A percentile compares a stretch with the other conserved stretches of the same genome.
Evolutionary conservation across 163 green algal species (phyloP).

Genomic region (Volvox carteri): DNA sequence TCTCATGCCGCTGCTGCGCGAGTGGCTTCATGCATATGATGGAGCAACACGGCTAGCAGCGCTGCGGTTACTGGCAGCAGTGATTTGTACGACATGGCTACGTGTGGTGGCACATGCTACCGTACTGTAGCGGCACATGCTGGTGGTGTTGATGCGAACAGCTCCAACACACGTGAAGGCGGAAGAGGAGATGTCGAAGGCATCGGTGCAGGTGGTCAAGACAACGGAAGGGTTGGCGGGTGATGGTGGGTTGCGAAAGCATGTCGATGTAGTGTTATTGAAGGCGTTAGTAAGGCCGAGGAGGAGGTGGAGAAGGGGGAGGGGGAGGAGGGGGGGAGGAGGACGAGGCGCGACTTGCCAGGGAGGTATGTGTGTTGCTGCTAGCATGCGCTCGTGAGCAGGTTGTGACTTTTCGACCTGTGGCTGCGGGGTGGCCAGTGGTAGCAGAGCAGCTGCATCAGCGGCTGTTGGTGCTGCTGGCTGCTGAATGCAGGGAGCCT

Average conservation of each 20-base stretch:
- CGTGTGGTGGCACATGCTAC: slow-evolving; percentile 39
- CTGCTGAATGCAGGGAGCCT: not conserved
- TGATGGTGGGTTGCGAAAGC: no score
- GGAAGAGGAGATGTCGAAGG: no score
- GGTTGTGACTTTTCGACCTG: not conserved
- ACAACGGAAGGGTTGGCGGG: not conserved
- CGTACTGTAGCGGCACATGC: slow-evolving; percentile 52
- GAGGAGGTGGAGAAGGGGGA: not conserved
- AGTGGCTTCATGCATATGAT: slow-evolving; percentile 55
- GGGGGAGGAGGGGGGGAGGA: not conserved
- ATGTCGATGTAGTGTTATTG: no score
- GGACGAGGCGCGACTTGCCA: not conserved
- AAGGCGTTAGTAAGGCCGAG: no score
- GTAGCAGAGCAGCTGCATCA: not conserved
- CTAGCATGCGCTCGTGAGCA: slow-evolving; percentile 22
- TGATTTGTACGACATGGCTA: slow-evolving; percentile 44
- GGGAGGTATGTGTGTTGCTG: slow-evolving; percentile 33
- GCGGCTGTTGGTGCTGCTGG: not conserved
- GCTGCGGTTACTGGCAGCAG: not conserved
- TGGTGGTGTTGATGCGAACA: slow-evolving; percentile 30
- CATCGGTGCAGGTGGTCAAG: no score
- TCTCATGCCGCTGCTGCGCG: slow-evolving; percentile 55
- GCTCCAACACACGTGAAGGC: not conserved
- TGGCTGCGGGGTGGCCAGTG: not conserved
- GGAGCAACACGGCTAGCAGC: not conserved